A percentile compares a stretch with the other conserved stretches of the same genome.
phyloP scores from a whole-genome alignment of 2,329 filamentous ascomycete genomes.

The Alternaria viburni region DNA sequence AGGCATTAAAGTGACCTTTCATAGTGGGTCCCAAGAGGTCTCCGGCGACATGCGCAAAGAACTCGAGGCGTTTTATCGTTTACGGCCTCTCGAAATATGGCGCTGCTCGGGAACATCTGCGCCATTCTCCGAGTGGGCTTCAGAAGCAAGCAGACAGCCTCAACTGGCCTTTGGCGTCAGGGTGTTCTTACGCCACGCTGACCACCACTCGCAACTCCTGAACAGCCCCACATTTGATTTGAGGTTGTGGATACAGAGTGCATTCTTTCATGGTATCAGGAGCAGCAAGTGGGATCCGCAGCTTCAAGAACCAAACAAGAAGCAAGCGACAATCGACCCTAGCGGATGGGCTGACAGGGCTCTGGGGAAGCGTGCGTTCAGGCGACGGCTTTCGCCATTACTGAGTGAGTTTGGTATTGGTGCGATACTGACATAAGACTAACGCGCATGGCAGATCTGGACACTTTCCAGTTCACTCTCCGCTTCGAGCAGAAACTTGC shows the following conservation, averaged over 20 bases:
- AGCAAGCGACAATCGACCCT: neutral
- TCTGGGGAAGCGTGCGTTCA: neutral
- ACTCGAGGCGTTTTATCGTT: neutral
- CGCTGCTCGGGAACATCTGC: neutral
- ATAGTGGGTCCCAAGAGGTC: neutral
- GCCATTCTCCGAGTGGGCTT: slow-evolving; percentile 6
- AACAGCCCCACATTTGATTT: slow-evolving; percentile 13
- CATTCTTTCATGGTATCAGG: slow-evolving; percentile 11
- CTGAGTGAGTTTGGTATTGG: neutral
- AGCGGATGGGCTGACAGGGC: neutral
- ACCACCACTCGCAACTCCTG: slow-evolving; percentile 11
- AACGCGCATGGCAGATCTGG: neutral
- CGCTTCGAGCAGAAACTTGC: neutral
- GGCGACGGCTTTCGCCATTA: neutral
- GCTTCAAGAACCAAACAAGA: neutral
- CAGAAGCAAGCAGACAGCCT: neutral
- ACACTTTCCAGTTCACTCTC: slow-evolving; percentile 1
- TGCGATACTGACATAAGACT: neutral
- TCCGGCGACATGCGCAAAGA: slow-evolving; percentile 9
- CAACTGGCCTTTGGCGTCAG: neutral
- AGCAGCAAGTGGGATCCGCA: neutral
- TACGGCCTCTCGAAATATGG: slow-evolving; percentile 2
- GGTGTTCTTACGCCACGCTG: slow-evolving; percentile 13
- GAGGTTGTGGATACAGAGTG: slow-evolving; percentile 3
- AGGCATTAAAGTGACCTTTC: slow-evolving; percentile 10